Conservation (phyloP, 805 yeast genomes). For the Metschnikowia bowlesiae region DNA sequence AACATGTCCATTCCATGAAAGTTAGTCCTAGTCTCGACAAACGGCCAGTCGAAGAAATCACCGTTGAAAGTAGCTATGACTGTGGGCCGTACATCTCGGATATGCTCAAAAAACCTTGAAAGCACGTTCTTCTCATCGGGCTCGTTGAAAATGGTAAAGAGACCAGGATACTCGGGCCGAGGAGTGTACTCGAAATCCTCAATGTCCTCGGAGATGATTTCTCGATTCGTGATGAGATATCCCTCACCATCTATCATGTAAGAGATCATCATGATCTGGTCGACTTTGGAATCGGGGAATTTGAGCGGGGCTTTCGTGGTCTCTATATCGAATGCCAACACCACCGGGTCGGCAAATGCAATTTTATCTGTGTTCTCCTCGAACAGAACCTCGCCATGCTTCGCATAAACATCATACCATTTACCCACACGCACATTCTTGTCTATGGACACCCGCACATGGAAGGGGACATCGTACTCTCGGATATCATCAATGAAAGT, state of each 20-base stretch:
- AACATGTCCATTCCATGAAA: constrained; percentile 84
- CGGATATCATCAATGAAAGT: constrained; percentile 72
- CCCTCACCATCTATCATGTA: constrained; percentile 99
- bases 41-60: constrained; percentile 99
- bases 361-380: constrained; percentile 66
- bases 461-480: constrained; percentile 96
- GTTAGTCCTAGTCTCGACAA: constrained; percentile 82
- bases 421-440: constrained; percentile 83
- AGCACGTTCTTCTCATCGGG: constrained; percentile 73
- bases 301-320: constrained; percentile 95
- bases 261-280: constrained; percentile 97
- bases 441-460: constrained; percentile 94
- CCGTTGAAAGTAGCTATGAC: constrained; percentile 98
- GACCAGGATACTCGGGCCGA: constrained; percentile 90
- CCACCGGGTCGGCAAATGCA: constrained; percentile 96
- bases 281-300: constrained; percentile 87
- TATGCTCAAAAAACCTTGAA: constrained; percentile 80
- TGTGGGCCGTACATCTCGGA: constrained; percentile 83
- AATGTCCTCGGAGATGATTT: constrained; percentile 89
- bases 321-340: constrained; percentile 94
- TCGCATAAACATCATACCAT: constrained; percentile 82
- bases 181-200: constrained; percentile 98
- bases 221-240: constrained; percentile 86
- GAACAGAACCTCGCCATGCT: constrained; percentile 50
- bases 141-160: constrained; percentile 87